Evolutionary conservation across 1,139 yeast genomes (phyloP).

Genomic region (Arxiozyma slooffiae): DNA sequence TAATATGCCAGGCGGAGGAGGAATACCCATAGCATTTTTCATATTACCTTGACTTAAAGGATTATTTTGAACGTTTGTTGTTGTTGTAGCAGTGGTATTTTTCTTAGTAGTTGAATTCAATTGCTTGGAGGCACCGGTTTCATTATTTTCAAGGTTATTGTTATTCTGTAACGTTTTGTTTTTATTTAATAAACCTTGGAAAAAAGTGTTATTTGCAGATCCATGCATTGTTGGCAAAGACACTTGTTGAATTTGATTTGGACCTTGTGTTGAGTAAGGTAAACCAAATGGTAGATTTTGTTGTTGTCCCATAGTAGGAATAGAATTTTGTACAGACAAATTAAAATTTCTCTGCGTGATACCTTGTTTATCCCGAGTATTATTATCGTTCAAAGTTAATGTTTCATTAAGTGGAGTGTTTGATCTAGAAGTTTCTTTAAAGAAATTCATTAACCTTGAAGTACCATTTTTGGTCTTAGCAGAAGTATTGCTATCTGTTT

Average conservation of each 20-base stretch:
- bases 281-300: background rate
- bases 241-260: background rate
- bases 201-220: constrained; percentile 19
- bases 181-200: constrained; percentile 26
- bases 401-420: constrained; percentile 8
- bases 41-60: background rate
- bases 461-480: constrained; percentile 13
- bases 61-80: background rate
- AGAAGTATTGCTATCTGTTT: background rate
- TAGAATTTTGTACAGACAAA: background rate
- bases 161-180: constrained; percentile 14
- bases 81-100: background rate
- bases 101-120: background rate
- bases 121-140: background rate
- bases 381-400: background rate
- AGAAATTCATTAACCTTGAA: constrained; percentile 27
- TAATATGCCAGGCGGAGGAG: constrained; percentile 10
- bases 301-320: background rate
- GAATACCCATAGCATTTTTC: constrained; percentile 3
- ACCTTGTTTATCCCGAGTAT: background rate
- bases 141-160: background rate
- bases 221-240: constrained; percentile 7
- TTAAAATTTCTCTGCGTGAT: background rate
- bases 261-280: background rate
- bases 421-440: constrained; percentile 15